Evolutionary conservation across 176 grass and related monocot species (phyloP).

Genomic region (Microstegium vimineum): DNA sequence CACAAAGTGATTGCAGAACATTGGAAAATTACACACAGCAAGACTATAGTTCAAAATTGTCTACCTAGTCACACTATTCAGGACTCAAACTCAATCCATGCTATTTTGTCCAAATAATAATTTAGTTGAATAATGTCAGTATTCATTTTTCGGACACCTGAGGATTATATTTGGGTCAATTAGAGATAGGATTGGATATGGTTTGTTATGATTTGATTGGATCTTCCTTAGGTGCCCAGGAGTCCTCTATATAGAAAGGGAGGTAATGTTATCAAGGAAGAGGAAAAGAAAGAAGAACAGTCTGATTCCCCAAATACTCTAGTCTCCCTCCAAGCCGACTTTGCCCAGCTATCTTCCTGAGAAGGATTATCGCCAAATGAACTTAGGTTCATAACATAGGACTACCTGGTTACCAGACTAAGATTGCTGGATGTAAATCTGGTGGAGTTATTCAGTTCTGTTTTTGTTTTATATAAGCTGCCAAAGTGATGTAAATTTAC

Average conservation of each 20-base stretch:
- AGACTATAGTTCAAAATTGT: neutral
- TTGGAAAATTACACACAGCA: neutral
- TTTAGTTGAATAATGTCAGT: neutral
- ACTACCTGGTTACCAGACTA: neutral
- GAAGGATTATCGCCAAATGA: too few species aligned
- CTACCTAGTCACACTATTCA: neutral
- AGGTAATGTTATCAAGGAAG: too few species aligned
- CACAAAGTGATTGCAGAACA: neutral
- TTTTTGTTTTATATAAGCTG: neutral
- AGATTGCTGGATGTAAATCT: neutral
- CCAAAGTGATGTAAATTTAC: neutral
- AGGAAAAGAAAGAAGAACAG: too few species aligned
- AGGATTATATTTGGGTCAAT: too few species aligned
- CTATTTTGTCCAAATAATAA: neutral
- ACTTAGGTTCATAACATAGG: too few species aligned
- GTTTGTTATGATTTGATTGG: too few species aligned
- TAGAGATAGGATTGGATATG: too few species aligned
- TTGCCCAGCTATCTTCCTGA: too few species aligned
- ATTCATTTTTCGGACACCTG: neutral
- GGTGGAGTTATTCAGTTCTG: neutral
- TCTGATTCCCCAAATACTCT: too few species aligned
- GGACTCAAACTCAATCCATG: neutral
- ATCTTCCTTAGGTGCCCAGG: too few species aligned
- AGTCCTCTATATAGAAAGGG: too few species aligned
- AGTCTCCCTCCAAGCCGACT: too few species aligned